Evolutionary conservation across 2,329 filamentous ascomycete genomes (phyloP).

Genomic region (Beauveria brongniartii): DNA sequence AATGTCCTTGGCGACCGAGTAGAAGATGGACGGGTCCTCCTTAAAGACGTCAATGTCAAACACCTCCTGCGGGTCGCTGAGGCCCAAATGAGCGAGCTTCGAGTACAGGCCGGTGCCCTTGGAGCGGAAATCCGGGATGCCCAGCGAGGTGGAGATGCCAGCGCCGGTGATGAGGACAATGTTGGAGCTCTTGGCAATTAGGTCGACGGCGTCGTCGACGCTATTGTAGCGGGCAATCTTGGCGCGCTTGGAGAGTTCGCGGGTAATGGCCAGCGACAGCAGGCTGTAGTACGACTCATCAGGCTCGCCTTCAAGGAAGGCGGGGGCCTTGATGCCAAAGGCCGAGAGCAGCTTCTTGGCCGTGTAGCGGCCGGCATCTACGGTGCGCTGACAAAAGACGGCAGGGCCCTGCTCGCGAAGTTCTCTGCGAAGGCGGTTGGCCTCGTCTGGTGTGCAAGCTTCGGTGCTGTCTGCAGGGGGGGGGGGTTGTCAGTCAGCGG

Average conservation of each 20-base stretch:
- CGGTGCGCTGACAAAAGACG: slow-evolving; percentile 65
- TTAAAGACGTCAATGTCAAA: slow-evolving; percentile 87
- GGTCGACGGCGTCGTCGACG: slow-evolving; percentile 73
- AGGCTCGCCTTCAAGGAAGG: slow-evolving; percentile 57
- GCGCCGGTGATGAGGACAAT: slow-evolving; percentile 93
- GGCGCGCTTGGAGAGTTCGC: slow-evolving; percentile 72
- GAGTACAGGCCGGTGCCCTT: slow-evolving; percentile 89
- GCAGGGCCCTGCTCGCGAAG: slow-evolving; percentile 70
- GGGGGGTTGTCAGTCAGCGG: not conserved
- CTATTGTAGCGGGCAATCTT: slow-evolving; percentile 77
- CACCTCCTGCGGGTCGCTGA: slow-evolving; percentile 83
- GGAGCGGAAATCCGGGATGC: slow-evolving; percentile 94
- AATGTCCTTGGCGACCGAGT: slow-evolving; percentile 84
- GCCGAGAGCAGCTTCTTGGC: slow-evolving; percentile 80
- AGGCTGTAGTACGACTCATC: slow-evolving; percentile 70
- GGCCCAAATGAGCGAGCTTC: slow-evolving; percentile 68
- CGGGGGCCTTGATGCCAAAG: slow-evolving; percentile 68
- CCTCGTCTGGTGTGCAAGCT: slow-evolving; percentile 60
- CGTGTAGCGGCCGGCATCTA: slow-evolving; percentile 60
- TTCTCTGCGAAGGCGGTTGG: slow-evolving; percentile 57
- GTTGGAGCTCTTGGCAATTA: slow-evolving; percentile 68
- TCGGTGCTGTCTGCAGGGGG: slow-evolving; percentile 29
- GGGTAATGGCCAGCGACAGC: slow-evolving; percentile 66
- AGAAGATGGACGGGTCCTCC: slow-evolving; percentile 83
- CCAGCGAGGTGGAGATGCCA: slow-evolving; percentile 91